A percentile compares a stretch with the other conserved stretches of the same genome.
Conservation (phyloP, 1,284 basidiomycete genomes). For the Psilocybe mexicana region DNA sequence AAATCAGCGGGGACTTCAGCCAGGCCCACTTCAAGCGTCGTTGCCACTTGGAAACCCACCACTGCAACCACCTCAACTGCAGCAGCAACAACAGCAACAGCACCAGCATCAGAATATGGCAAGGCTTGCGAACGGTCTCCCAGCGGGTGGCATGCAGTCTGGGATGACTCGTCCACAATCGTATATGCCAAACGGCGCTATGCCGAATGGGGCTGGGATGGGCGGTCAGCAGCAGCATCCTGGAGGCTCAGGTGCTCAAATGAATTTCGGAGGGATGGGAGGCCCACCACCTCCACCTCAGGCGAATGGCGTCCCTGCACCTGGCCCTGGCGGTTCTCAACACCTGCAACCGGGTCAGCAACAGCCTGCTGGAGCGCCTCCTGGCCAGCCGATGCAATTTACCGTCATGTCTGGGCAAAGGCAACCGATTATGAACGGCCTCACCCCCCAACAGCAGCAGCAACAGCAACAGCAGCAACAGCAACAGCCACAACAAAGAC, state of each 20-base stretch:
- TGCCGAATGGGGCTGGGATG: conserved; percentile 26
- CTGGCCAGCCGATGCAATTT: conserved; percentile 14
- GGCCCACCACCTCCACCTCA: conserved; percentile 13
- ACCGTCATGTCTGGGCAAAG: conserved; percentile 8
- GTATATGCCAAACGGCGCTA: conserved; percentile 22
- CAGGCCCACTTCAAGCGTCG: neutral
- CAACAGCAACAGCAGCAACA: neutral
- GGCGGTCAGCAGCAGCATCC: conserved; percentile 18
- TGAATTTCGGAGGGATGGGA: conserved; percentile 24
- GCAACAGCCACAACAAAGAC: conserved; percentile 9
- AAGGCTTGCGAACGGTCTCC: neutral
- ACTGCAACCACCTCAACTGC: conserved; percentile 1
- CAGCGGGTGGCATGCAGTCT: neutral
- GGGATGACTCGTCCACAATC: conserved; percentile 17
- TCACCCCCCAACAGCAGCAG: conserved; percentile 4
- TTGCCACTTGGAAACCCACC: conserved; percentile 2
- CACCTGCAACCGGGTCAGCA: neutral
- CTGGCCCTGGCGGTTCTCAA: conserved; percentile 7
- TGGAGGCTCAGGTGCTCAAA: conserved; percentile 14
- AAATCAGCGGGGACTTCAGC: neutral
- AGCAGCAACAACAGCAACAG: neutral
- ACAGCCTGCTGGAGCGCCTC: neutral
- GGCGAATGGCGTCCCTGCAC: conserved; percentile 15
- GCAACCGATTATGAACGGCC: conserved; percentile 18
- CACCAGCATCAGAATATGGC: neutral